Conservation (phyloP, 2,329 filamentous ascomycete genomes). For the Cercospora zeina region DNA sequence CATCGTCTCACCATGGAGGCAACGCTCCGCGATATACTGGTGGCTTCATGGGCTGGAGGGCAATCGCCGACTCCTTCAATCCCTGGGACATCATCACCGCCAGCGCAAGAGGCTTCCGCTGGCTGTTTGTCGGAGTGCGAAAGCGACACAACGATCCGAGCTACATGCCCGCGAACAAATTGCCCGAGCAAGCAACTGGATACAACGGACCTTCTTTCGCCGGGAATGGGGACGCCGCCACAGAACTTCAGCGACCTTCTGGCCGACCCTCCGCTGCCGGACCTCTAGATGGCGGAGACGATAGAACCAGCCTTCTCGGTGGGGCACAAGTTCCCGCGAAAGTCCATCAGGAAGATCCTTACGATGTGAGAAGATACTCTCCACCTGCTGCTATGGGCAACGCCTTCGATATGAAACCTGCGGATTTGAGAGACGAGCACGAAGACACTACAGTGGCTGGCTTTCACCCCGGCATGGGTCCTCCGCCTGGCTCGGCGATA, state of each 20-base stretch:
- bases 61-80: conserved; percentile 72
- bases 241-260: conserved; percentile 29
- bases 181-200: conserved; percentile 18
- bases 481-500: conserved; percentile 19
- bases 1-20: conserved; percentile 29
- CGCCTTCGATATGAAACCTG: conserved; percentile 23
- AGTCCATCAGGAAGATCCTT: not conserved
- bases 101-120: conserved; percentile 72
- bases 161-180: conserved; percentile 39
- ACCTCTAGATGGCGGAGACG: conserved; percentile 29
- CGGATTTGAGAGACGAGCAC: conserved; percentile 18
- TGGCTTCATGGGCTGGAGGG: conserved; percentile 64
- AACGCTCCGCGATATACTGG: conserved; percentile 55
- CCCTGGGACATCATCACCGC: conserved; percentile 82
- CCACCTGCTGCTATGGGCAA: conserved; percentile 5
- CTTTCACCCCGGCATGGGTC: conserved; percentile 34
- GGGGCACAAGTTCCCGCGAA: conserved; percentile 26
- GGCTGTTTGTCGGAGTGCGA: conserved; percentile 75
- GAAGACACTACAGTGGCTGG: conserved; percentile 12
- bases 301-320: conserved; percentile 34
- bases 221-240: conserved; percentile 29
- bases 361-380: not conserved
- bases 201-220: conserved; percentile 31
- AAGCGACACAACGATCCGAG: conserved; percentile 51
- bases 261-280: not conserved